Conservation (phyloP, 352 stramenopile genomes). For the Pythium sp. region DNA sequence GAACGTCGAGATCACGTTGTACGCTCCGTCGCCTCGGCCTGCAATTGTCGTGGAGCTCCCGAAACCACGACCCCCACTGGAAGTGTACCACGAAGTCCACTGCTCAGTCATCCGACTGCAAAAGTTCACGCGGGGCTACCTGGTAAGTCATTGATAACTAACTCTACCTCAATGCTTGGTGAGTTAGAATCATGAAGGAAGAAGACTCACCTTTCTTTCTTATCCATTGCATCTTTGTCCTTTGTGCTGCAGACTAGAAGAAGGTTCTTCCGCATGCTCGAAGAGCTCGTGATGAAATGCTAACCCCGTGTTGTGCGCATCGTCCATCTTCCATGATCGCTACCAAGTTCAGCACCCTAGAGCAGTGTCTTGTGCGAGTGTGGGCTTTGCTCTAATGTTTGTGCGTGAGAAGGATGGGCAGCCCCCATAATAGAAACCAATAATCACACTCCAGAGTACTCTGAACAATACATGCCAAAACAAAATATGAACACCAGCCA, state of each 20-base stretch:
- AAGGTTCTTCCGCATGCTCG: constrained; percentile 38
- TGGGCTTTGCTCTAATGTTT: too few species aligned
- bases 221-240: neutral
- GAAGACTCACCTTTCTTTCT: neutral
- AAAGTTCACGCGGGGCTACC: constrained; percentile 22
- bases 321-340: too few species aligned
- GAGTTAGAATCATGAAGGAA: neutral
- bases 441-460: neutral
- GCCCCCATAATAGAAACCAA: neutral
- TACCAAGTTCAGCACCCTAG: too few species aligned
- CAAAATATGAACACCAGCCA: neutral
- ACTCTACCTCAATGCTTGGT: neutral
- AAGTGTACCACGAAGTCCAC: constrained; percentile 22
- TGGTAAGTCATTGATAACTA: constrained; percentile 18
- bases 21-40: neutral
- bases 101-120: constrained; percentile 20
- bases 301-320: neutral
- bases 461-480: constrained; percentile 6
- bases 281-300: constrained; percentile 29
- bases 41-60: neutral
- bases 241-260: constrained; percentile 27
- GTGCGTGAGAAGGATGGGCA: neutral
- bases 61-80: constrained; percentile 3
- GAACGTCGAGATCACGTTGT: neutral
- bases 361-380: too few species aligned